Base-by-base conservation (phyloP, 1,284 basidiomycete genomes). In the Limonomyces culmigenus region DNA sequence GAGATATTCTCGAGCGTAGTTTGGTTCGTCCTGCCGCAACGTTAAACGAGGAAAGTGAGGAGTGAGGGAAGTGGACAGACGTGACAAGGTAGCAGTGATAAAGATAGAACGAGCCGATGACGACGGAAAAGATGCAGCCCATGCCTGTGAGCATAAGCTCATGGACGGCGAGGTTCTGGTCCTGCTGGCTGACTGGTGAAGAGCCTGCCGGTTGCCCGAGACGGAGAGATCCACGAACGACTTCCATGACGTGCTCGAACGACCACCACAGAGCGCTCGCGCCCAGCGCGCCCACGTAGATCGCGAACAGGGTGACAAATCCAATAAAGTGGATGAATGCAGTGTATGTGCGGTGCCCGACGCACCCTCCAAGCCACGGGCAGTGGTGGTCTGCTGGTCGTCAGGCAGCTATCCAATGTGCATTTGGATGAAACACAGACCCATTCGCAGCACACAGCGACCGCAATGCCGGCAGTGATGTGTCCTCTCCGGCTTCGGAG, bases 341-440 rank as follows among this genome's bases (percentile, higher is more conserved):
- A 15, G 84, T 78, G 51, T 89, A 85, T 36, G 84, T 91, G 50
- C 81, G 65, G 54, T 84, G 74, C 4, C 86, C 80, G 36, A 92
- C 69, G 53, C 87, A 92, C 49, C 67, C 78, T 37, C 63, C 59
- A 29, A 91, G 58, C 87, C 87, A 92, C 3, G 78, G 77, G 50
- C 87, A 92, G 50, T 92, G 87, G 50, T 91, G 87, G 51, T 92
- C 86, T 84, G n/a, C n/a, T n/a, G n/a, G n/a, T n/a, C n/a, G n/a
- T n/a, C n/a, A n/a, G n/a, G n/a, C 42, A 16, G 14, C 35, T 17
- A 27, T 25, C 8, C 29, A 11, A 14, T 11, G 14, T 34, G 23
- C 74, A n/a, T n/a, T n/a, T n/a, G n/a, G n/a, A n/a, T n/a, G n/a
- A n/a, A n/a, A n/a, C n/a, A n/a, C n/a, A n/a, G n/a, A n/a, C n/a